Evolutionary conservation across 805 yeast genomes (phyloP).

Genomic region (Wickerhamomyces strasburgensis): DNA sequence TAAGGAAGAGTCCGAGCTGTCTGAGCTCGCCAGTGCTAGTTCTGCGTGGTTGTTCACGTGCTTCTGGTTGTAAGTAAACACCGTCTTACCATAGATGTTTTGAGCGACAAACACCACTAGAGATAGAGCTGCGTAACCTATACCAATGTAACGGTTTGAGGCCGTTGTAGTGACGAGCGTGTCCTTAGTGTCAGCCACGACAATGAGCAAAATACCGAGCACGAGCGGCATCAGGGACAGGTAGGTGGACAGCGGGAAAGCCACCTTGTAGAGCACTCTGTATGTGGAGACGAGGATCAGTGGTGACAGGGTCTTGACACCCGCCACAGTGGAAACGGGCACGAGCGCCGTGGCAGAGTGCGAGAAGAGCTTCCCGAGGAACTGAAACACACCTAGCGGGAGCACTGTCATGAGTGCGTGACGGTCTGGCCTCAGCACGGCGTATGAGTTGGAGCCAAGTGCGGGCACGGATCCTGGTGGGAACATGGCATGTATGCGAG

Average conservation of each 20-base stretch:
- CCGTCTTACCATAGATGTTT: conserved; percentile 80
- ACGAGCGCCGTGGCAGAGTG: conserved; percentile 61
- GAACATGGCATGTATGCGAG: conserved; percentile 32
- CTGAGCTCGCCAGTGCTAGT: conserved; percentile 21
- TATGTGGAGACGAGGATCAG: conserved; percentile 54
- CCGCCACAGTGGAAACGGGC: conserved; percentile 65
- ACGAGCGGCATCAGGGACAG: conserved; percentile 48
- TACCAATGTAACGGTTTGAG: conserved; percentile 50
- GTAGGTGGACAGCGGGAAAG: conserved; percentile 46
- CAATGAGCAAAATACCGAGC: conserved; percentile 44
- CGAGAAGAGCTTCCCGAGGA: conserved; percentile 57
- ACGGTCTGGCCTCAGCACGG: conserved; percentile 30
- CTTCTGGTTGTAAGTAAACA: conserved; percentile 47
- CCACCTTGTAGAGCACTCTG: conserved; percentile 43
- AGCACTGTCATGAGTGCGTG: conserved; percentile 44
- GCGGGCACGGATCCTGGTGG: conserved; percentile 54
- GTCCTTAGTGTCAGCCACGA: conserved; percentile 27
- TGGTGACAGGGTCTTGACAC: conserved; percentile 66
- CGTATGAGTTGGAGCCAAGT: conserved; percentile 10
- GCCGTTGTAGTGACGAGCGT: conserved; percentile 34
- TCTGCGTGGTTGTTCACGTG: conserved; percentile 21
- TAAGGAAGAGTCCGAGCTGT: background rate
- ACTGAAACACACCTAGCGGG: conserved; percentile 65
- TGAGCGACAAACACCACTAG: conserved; percentile 77
- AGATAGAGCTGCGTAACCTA: conserved; percentile 62